Base-by-base conservation (phyloP, 371 early-diverging fungal species). In the Lichtheimia hyalospora region DNA sequence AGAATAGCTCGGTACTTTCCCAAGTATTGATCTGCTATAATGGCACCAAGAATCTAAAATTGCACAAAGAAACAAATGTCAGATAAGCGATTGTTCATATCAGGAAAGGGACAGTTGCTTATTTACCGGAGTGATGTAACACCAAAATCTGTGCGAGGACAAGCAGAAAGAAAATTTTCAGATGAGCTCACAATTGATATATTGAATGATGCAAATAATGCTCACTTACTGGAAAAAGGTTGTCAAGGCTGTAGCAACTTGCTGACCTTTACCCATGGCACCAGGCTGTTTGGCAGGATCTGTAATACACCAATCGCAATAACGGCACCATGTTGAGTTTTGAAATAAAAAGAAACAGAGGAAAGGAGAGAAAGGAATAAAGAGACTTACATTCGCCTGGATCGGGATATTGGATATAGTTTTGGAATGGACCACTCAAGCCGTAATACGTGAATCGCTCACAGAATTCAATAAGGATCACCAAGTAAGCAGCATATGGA, bases 1-100 rank as follows among this genome's bases (percentile, higher is more conserved):
- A 91, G 53, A 24, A 94, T 93, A 16, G 94, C 90, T 68, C 82
- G 84, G 78, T 84, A 93, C 78, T 91, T 91, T 55, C 96, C 96
- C 54, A 91, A 75, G 63, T 86, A 86, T 67, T 85, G 84, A 81
- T 94, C 96, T 16, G 94, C 89, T 43, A 94, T 64, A 25, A 91
- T 69, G 49, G 92, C 94, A 55, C 93, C 92, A n/a, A 94, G 58
- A 49, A 94, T 81, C 58, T 57, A 57, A 27, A 56, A 25, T 23
- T 2, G 25, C 34, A 34, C 34, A 34, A 34, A 34, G 2, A 34
- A 34, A 8, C 34, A 34, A 27, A 34, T 34, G 34, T 34, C 10
- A 34, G 34, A 34, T 34, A 34, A 34, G 34, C 34, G 10, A 34
- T 25, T 34, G 34, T 34, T 34, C 34, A 46, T 46, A n/a, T 46